Evolutionary conservation across 192 early-diverging fungal species (phyloP).

Genomic region (Chytriomyces sp.): DNA sequence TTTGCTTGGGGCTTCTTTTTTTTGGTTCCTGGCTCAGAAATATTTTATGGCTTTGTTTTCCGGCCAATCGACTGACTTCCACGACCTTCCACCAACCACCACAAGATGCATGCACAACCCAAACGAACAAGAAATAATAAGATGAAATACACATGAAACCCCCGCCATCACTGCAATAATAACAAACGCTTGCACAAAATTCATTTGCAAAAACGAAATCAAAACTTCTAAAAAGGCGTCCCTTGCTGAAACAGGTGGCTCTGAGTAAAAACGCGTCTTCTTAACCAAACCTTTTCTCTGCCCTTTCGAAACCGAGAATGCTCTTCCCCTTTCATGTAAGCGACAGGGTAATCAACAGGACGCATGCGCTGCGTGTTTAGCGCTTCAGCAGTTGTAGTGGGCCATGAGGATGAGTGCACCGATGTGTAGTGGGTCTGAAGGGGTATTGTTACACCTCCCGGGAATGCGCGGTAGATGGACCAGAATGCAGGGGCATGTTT

Average conservation of each 20-base stretch:
- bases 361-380: not conserved
- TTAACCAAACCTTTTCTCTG: not conserved
- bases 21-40: not conserved
- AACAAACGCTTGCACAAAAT: too few relatives aligned
- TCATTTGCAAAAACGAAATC: not conserved
- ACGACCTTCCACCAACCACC: too few relatives aligned
- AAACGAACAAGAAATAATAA: too few relatives aligned
- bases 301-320: not conserved
- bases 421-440: not conserved
- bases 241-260: too few relatives aligned
- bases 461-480: not conserved
- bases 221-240: not conserved
- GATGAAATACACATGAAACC: not conserved
- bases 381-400: not conserved
- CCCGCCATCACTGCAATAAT: not conserved
- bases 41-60: not conserved
- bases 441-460: not conserved
- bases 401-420: not conserved
- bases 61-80: not conserved
- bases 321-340: not conserved
- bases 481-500: not conserved
- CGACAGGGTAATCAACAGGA: not conserved
- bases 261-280: not conserved
- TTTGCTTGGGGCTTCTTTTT: constrained; percentile 2
- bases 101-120: too few relatives aligned